Evolutionary conservation across 345 rosid species (phyloP), one percentile per base, ranked within the genome.

Genomic region (Brassica carinata): DNA sequence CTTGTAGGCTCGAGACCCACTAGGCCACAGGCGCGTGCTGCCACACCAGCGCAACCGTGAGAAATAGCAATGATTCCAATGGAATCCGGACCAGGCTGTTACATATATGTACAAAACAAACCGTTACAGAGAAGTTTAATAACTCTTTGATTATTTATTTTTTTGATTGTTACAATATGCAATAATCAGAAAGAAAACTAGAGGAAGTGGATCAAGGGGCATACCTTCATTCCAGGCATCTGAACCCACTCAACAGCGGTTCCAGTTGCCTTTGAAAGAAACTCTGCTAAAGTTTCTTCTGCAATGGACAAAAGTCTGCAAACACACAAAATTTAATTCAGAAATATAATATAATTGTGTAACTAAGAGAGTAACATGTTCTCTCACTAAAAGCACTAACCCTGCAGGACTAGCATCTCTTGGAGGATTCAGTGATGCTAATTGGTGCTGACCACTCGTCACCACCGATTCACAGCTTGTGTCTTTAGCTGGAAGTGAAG

Each of bases 51-150:
- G 90, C 98, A 89, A 96, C 97, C 97, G 89, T 96, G 97, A 85
- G 98, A 96, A 92, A 96, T 96, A 88, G 98, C 97, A 82, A 96
- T 84, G 98, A 96, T 96, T 96, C 99, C 98, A 88, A 92, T 90
- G 98, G 99, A 96, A 96, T 96, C 98, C 98, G 99, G 98, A 96
- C 99, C 99, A 96, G 98, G 99, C 99, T 96, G 84, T 84, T 82
- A 75, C 62, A 55, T 7, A 55, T 55, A 55, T 17, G 8, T 55
- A 55, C 70, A 62, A 23, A 67, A 27, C 7, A 57, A 57, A 30
- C 11, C 51, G 34, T 59, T 69, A 3, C 63, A 5, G 29, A 33
- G 9, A 76, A n/a, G 4, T 48, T 48, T 48, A 45, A 0, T 11
- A 45, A 45, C 53, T 45, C 53, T 40, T 40, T 40, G 1, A 43